Evolutionary conservation across 2,329 filamentous ascomycete genomes (phyloP), one percentile per base, ranked within the genome.

Genomic region (Fonsecaea multimorphosa): DNA sequence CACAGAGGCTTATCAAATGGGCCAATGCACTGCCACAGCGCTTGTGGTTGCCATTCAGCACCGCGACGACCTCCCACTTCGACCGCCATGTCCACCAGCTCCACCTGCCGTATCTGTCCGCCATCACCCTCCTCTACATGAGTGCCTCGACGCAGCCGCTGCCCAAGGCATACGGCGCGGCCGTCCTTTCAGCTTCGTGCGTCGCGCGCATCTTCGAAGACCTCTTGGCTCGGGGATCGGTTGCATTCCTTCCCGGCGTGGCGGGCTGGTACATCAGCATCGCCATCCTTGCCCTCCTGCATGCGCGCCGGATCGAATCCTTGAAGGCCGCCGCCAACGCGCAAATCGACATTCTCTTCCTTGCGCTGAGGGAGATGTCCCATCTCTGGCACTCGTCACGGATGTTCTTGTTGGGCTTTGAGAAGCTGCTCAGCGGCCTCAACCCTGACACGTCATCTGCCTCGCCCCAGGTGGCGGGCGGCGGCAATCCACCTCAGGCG

Each of bases 261-360:
- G 77, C 76, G 0, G 79, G 78, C 38, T 81, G 80, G 80, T 80
- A 81, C 55, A 73, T 72, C 24, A 77, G 77, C 0, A 80, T 78
- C 1, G 79, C 79, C 0, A 78, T 81, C 32, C 76, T 81, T 16
- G 76, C 79, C 0, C 69, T 81, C 0, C 65, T 81, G 0, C 78
- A 81, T 56, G 80, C 78, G 1, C 71, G 73, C n/a, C 72, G 72
- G n/a, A 73, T 78, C 27, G 69, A 74, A 5, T 64, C 72, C 6
- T 69, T 79, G 3, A 71, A 73, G 1, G 67, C 70, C 27, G 73
- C 73, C 9, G 78, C 76, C 12, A 75, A 78, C 31, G 74, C 75
- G 31, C 74, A 77, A 32, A 67, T 79, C 8, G 74, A 78, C 38
- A 72, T 77, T 9, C 70, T 79, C 0, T 70, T 68, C 3, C 65